Percentiles rank a stretch among this genome's conserved stretches.
Evolutionary conservation across 2,329 filamentous ascomycete genomes (phyloP).

Genomic region (Escovopsis sp.): DNA sequence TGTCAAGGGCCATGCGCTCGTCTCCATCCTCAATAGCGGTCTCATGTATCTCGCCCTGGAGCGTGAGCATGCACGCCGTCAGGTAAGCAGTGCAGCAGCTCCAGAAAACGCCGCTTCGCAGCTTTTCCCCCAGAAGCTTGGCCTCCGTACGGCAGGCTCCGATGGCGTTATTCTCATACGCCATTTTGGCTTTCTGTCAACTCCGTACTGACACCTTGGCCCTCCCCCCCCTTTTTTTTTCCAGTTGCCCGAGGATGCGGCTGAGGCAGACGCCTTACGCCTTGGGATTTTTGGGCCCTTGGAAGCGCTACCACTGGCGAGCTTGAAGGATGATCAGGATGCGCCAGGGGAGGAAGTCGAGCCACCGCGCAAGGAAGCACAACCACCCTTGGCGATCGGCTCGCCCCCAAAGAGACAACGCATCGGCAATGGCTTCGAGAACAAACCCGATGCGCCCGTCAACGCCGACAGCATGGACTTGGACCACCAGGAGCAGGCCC

Average conservation of each 20-base stretch:
- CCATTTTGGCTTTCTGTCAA: too few species aligned
- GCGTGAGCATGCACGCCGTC: constrained; percentile 33
- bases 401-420: constrained; percentile 43
- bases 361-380: constrained; percentile 35
- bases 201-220: not conserved
- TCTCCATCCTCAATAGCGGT: constrained; percentile 47
- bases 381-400: constrained; percentile 33
- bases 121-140: constrained; percentile 3
- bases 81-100: constrained; percentile 24
- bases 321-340: constrained; percentile 24
- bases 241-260: constrained; percentile 34
- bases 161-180: too few species aligned
- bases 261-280: constrained; percentile 29
- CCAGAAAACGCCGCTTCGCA: constrained; percentile 3
- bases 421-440: constrained; percentile 47
- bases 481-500: constrained; percentile 24
- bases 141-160: too few species aligned
- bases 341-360: constrained; percentile 20
- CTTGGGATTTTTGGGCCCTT: constrained; percentile 43
- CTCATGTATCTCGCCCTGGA: constrained; percentile 45
- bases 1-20: constrained; percentile 48
- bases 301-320: constrained; percentile 27
- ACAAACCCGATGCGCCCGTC: constrained; percentile 29
- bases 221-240: not conserved
- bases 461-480: constrained; percentile 17